Evolutionary conservation across 2,329 filamentous ascomycete genomes (phyloP), one percentile per base, ranked within the genome.

Genomic region (Cytospora chrysosperma): DNA sequence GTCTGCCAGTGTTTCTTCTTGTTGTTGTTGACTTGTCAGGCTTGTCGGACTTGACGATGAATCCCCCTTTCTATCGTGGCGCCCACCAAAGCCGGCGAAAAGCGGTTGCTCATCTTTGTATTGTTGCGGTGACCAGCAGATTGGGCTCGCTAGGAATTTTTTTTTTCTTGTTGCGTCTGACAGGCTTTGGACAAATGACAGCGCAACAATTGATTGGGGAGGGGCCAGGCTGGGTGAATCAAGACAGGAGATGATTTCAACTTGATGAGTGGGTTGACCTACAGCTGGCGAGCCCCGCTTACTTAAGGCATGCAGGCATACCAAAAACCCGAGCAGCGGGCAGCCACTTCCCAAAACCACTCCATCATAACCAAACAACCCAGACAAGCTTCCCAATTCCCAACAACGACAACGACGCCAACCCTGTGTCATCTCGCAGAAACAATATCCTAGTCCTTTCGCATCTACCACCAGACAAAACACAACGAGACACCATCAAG

Each of bases 401-500:
- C n/a, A n/a, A n/a, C n/a, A n/a, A 50, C 57, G n/a, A n/a, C 57
- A 58, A 37, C 59, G 26, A 27, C 28, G 55, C 49, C 47, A 40
- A 58, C 49, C 37, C 32, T 32, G 40, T 50, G 43, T 62, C 55
- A 56, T 21, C 15, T 47, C 61, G 30, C 59, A 52, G 43, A 49
- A 28, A 32, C 56, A 28, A 40, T 59, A 37, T 50, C 30, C 53
- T 60, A 60, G 37, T 34, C 66, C 47, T 59, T 15, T 30, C 56
- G 59, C 62, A 60, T 66, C 57, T 57, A 60, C 21, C 64, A 63
- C 64, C 60, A 56, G 60, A 55, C 28, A 54, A 62, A 64, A 56
- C 56, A 57, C 4, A 30, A 30, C n/a, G n/a, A 51, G 32, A 21
- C 27, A 51, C 54, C 69, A 68, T 65, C 73, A 85, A 71, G 74